phyloP scores from a whole-genome alignment of 2,329 filamentous ascomycete species.

The Penicillium aurantiogriseum region DNA sequence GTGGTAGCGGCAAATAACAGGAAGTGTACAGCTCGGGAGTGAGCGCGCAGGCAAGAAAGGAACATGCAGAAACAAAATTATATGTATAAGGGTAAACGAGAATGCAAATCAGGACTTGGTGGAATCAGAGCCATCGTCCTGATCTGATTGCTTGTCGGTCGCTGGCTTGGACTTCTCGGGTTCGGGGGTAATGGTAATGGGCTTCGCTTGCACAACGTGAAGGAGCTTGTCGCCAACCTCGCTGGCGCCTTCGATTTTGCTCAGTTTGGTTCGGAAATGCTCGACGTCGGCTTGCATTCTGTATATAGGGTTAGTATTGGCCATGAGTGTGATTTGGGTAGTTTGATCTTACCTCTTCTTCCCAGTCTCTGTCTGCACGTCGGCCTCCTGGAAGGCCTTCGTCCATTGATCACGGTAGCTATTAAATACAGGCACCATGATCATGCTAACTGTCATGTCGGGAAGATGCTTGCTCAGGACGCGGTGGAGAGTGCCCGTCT shows the following conservation, averaged over 20 bases:
- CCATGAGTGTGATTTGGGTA: too few species aligned
- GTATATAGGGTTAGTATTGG: slow-evolving; percentile 13
- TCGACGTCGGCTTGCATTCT: slow-evolving; percentile 78
- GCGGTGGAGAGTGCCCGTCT: slow-evolving; percentile 79
- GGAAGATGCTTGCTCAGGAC: slow-evolving; percentile 80
- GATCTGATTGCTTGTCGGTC: slow-evolving; percentile 8
- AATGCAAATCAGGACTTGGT: slow-evolving; percentile 12
- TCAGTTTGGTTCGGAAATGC: slow-evolving; percentile 67
- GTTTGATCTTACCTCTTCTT: slow-evolving; percentile 63
- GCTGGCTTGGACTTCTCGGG: slow-evolving; percentile 6
- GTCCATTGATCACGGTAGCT: slow-evolving; percentile 80
- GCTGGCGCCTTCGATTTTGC: slow-evolving; percentile 75
- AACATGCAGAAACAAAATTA: slow-evolving; percentile 11
- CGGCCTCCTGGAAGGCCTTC: slow-evolving; percentile 64
- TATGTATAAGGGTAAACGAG: slow-evolving; percentile 9
- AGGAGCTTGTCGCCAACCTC: slow-evolving; percentile 70
- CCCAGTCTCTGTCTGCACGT: slow-evolving; percentile 64
- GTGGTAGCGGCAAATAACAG: slow-evolving; percentile 14
- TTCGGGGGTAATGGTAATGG: slow-evolving; percentile 25
- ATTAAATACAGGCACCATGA: slow-evolving; percentile 81
- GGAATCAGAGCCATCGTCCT: slow-evolving; percentile 16
- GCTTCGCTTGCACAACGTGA: slow-evolving; percentile 46
- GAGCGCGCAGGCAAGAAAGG: not conserved
- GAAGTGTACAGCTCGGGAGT: slow-evolving; percentile 14
- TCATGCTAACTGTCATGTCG: slow-evolving; percentile 71